Conservation (phyloP, 805 yeast genomes). For the Wickerhamomyces kurtzmanii region DNA sequence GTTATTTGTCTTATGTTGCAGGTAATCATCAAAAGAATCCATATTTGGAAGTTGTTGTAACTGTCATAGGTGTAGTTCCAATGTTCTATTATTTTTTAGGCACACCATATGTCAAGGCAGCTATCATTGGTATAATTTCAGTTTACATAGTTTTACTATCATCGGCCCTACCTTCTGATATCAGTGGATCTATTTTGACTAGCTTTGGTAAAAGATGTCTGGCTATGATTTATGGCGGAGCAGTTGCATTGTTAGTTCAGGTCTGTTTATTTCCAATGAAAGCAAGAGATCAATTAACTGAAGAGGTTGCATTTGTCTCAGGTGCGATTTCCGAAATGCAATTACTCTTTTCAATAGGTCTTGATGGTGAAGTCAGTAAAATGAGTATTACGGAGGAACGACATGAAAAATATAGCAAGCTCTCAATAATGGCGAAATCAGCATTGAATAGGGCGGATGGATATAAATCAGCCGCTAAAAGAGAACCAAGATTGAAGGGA, state of each 20-base stretch:
- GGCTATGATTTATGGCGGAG: conserved; percentile 41
- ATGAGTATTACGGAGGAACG: conserved; percentile 19
- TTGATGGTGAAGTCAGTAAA: conserved; percentile 21
- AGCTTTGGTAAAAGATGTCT: conserved; percentile 41
- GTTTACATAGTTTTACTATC: conserved; percentile 37
- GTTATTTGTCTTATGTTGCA: conserved; percentile 34
- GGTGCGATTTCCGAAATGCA: conserved; percentile 29
- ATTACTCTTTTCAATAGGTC: conserved; percentile 26
- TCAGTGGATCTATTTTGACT: conserved; percentile 27
- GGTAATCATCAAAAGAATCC: conserved; percentile 29
- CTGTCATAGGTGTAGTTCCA: conserved; percentile 32
- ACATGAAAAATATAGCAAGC: conserved; percentile 19
- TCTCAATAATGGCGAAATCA: conserved; percentile 26
- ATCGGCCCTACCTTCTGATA: conserved; percentile 26
- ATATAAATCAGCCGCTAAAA: conserved; percentile 27
- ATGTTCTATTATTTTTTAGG: conserved; percentile 35
- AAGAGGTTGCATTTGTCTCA: conserved; percentile 29
- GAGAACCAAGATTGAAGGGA: conserved; percentile 41
- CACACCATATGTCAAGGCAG: conserved; percentile 40
- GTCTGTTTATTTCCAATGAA: conserved; percentile 33
- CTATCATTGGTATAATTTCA: conserved; percentile 36
- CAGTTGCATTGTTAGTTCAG: conserved; percentile 35
- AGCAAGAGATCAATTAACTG: conserved; percentile 33
- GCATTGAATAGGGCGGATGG: conserved; percentile 30
- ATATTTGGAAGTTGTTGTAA: conserved; percentile 30